phyloP scores from a whole-genome alignment of 2,329 filamentous ascomycete species.

The Penicillium fuscoglaucum region DNA sequence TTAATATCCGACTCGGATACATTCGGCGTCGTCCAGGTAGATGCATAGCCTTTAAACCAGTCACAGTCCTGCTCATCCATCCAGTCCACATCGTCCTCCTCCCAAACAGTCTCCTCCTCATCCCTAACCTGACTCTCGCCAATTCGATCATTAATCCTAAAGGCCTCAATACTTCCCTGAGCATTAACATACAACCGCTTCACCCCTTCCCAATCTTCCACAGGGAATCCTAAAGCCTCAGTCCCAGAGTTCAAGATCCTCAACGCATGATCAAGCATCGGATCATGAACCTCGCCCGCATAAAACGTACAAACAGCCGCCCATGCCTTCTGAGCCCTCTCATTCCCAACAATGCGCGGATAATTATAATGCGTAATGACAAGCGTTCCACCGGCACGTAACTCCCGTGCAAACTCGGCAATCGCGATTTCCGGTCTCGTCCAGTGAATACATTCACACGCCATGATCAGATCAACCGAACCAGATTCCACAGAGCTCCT shows the following conservation, averaged over 20 bases:
- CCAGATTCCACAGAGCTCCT: not conserved
- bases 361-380: slow-evolving; percentile 9
- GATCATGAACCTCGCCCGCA: not conserved
- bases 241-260: slow-evolving; percentile 4
- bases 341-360: slow-evolving; percentile 3
- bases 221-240: not conserved
- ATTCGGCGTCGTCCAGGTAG: slow-evolving; percentile 6
- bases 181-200: slow-evolving; percentile 6
- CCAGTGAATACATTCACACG: slow-evolving; percentile 11
- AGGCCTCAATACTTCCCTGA: slow-evolving; percentile 1
- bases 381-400: not conserved
- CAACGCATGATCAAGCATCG: slow-evolving; percentile 9
- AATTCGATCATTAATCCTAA: slow-evolving; percentile 4
- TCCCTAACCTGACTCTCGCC: slow-evolving; percentile 1
- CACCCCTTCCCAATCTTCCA: slow-evolving; percentile 1
- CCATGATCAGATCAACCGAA: slow-evolving; percentile 3
- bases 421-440: slow-evolving; percentile 3
- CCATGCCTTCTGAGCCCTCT: slow-evolving; percentile 7
- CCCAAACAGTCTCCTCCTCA: slow-evolving; percentile 4
- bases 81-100: slow-evolving; percentile 3
- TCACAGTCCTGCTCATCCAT: slow-evolving; percentile 6
- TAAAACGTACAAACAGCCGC: slow-evolving; percentile 1
- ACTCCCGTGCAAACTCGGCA: slow-evolving; percentile 1
- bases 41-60: slow-evolving; percentile 8
- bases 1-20: slow-evolving; percentile 1